Percentiles rank a stretch among this genome's conserved stretches.
These are phyloP conservation scores for Sugiyamaella xylanicola DNA, from an alignment of 1,139 yeast species.

Conservation along the genomic window DNA sequence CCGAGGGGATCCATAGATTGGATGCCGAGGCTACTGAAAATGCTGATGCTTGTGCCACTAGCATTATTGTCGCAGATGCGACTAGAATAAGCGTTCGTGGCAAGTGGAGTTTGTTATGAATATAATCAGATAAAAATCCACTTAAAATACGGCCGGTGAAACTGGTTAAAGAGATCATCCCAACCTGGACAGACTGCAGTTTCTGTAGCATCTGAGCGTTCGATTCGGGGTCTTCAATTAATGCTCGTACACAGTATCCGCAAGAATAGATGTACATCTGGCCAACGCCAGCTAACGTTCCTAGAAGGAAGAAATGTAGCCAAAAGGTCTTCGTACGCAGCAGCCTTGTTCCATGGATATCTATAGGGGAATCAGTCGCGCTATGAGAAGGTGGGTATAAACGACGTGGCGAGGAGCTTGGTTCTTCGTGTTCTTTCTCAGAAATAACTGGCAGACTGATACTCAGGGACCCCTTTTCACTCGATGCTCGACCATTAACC, in stretches of 20 bases:
- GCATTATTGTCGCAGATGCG: conserved; percentile 46
- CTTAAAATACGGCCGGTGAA: conserved; percentile 68
- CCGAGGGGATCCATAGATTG: conserved; percentile 55
- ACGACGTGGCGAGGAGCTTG: conserved; percentile 6
- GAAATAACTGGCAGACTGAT: conserved; percentile 1
- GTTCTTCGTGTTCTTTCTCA: conserved; percentile 2
- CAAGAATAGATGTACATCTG: conserved; percentile 77
- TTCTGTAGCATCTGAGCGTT: conserved; percentile 35
- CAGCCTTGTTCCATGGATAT: conserved; percentile 36
- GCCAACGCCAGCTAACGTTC: conserved; percentile 70
- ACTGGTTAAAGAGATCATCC: conserved; percentile 65
- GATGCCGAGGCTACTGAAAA: conserved; percentile 42
- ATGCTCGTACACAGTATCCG: conserved; percentile 68
- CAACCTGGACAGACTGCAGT: conserved; percentile 73
- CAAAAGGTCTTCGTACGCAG: conserved; percentile 40
- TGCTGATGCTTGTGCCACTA: conserved; percentile 45
- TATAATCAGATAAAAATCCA: conserved; percentile 66
- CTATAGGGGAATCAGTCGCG: conserved; percentile 19
- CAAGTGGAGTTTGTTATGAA: conserved; percentile 53
- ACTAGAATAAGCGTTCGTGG: conserved; percentile 73
- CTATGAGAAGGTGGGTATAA: not conserved
- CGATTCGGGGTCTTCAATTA: conserved; percentile 30
- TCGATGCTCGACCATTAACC: conserved; percentile 15
- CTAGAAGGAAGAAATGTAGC: conserved; percentile 51
- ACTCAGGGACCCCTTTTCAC: conserved; percentile 1